A percentile compares a stretch with the other conserved stretches of the same genome.
Evolutionary conservation across 257 asterid species (phyloP).

Genomic region (Capsicum chinense): DNA sequence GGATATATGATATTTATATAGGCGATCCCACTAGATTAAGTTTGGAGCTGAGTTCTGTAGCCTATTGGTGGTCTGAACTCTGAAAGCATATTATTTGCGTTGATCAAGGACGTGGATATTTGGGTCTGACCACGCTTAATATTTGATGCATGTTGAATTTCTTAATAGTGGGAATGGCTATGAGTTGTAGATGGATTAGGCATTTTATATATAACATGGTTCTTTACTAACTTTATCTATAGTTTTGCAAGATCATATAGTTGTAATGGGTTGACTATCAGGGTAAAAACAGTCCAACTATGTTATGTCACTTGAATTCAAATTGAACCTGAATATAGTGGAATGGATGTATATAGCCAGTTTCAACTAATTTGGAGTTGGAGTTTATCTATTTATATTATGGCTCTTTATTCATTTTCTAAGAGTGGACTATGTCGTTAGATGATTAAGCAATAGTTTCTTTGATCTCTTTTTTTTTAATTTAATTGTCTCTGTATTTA

Average conservation of each 20-base stretch:
- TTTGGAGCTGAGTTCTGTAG: background rate
- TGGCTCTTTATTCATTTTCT: background rate
- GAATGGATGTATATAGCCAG: background rate
- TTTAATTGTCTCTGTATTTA: background rate
- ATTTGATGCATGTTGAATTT: constrained; percentile 3
- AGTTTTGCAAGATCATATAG: background rate
- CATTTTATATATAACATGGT: background rate
- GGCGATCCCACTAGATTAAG: background rate
- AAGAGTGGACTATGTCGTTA: background rate
- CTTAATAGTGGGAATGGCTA: background rate
- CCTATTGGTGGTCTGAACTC: background rate
- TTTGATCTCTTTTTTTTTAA: background rate
- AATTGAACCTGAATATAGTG: background rate
- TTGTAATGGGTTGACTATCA: background rate
- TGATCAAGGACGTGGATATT: background rate
- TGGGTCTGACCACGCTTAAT: background rate
- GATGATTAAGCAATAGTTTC: constrained; percentile 14
- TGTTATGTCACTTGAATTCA: background rate
- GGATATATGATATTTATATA: too few species aligned
- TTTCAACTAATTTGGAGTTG: constrained; percentile 9
- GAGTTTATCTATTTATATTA: background rate
- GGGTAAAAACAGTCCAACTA: background rate
- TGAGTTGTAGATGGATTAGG: background rate
- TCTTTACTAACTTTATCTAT: background rate
- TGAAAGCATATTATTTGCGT: background rate